Conservation (phyloP, 257 asterid species). For the Nicotiana tabacum region DNA sequence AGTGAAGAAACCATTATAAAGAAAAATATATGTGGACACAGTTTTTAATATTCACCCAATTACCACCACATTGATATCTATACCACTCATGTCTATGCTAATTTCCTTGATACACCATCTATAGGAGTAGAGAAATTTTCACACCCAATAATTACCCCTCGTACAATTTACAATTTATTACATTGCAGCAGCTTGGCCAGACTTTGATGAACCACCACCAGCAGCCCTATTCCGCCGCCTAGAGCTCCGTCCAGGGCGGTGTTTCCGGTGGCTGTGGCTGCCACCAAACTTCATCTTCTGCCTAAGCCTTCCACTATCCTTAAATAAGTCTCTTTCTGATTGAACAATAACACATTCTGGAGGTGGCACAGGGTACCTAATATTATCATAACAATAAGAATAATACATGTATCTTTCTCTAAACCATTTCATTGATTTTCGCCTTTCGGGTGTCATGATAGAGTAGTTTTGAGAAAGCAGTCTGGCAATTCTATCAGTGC, state of each 20-base stretch:
- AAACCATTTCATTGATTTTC: constrained; percentile 51
- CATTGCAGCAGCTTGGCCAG: constrained; percentile 19
- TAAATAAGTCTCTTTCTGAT: constrained; percentile 50
- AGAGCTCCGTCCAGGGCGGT: constrained; percentile 31
- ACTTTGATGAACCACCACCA: constrained; percentile 13
- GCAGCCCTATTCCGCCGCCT: constrained; percentile 19
- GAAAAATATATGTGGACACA: neutral
- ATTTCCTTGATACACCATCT: neutral
- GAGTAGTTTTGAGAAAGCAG: constrained; percentile 36
- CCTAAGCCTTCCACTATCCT: constrained; percentile 50
- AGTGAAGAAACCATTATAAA: neutral
- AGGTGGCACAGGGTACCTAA: constrained; percentile 60
- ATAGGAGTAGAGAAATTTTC: neutral
- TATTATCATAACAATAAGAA: constrained; percentile 64
- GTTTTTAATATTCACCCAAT: neutral
- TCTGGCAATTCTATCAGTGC: constrained; percentile 34
- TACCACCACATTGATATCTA: neutral
- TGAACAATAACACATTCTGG: constrained; percentile 73
- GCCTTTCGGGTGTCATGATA: constrained; percentile 30
- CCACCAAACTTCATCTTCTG: constrained; percentile 54
- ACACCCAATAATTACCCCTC: neutral
- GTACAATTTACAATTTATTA: constrained; percentile 1
- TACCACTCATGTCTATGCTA: neutral
- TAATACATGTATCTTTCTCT: constrained; percentile 72
- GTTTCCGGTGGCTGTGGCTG: constrained; percentile 32